phyloP scores from a whole-genome alignment of 75 land plant species.

The Selaginella tamariscina region DNA sequence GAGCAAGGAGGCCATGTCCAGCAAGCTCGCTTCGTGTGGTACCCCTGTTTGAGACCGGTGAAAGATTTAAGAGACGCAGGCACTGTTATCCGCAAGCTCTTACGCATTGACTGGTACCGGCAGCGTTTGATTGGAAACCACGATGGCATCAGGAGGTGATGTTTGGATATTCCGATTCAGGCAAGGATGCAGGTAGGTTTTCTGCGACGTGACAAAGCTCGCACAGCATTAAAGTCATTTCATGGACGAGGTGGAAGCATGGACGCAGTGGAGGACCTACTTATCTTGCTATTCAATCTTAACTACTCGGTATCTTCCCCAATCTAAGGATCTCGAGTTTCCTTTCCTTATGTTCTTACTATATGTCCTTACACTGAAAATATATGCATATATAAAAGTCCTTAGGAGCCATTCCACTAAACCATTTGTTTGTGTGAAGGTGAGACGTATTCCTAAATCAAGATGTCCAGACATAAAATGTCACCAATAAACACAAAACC shows the following conservation, averaged over 20 bases:
- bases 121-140: slow-evolving; percentile 73
- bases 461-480: too few species aligned
- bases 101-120: slow-evolving; percentile 84
- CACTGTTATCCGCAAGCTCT: slow-evolving; percentile 57
- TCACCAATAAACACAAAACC: too few species aligned
- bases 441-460: too few species aligned
- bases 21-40: slow-evolving; percentile 79
- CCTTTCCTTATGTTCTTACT: too few species aligned
- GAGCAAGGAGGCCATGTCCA: slow-evolving; percentile 80
- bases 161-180: slow-evolving; percentile 9
- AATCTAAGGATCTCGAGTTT: too few species aligned
- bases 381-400: too few species aligned
- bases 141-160: slow-evolving; percentile 31
- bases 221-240: slow-evolving; percentile 75
- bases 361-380: too few species aligned
- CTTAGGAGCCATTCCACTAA: too few species aligned
- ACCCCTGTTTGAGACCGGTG: slow-evolving; percentile 90
- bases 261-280: slow-evolving; percentile 96
- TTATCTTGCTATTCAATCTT: slow-evolving; percentile 92
- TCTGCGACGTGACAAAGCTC: slow-evolving; percentile 7
- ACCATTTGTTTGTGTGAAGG: too few species aligned
- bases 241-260: slow-evolving; percentile 94
- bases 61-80: slow-evolving; percentile 85
- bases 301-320: slow-evolving; percentile 37
- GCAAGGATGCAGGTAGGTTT: slow-evolving; percentile 12